phyloP scores from a whole-genome alignment of 2,329 filamentous ascomycete genomes.

The Sclerotinia sclerotiorum region DNA sequence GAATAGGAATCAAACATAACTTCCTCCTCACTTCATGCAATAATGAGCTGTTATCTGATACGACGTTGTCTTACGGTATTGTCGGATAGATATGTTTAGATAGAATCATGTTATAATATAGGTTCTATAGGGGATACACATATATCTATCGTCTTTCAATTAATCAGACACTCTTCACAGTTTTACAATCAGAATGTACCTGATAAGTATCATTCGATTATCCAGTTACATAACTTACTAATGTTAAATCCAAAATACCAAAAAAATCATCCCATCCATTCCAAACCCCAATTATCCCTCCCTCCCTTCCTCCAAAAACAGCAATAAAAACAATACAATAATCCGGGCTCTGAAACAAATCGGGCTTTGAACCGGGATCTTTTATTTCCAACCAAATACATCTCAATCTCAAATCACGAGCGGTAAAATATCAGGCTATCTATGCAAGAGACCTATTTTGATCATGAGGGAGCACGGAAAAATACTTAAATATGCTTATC shows the following conservation, averaged over 20 bases:
- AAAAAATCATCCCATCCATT: not conserved
- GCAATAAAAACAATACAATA: not conserved
- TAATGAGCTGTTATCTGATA: slow-evolving; percentile 3
- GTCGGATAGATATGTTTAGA: no score
- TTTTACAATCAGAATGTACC: no score
- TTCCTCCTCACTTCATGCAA: slow-evolving; percentile 9
- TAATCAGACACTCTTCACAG: not conserved
- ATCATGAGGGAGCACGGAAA: not conserved
- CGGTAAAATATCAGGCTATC: not conserved
- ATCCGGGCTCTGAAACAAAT: not conserved
- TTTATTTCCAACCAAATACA: not conserved
- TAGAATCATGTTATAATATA: not conserved
- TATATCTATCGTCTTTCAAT: fast-evolving
- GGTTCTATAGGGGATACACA: not conserved
- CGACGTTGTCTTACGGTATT: not conserved
- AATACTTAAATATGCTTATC: not conserved
- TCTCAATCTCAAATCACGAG: not conserved
- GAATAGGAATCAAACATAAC: not conserved
- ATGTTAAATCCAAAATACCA: not conserved
- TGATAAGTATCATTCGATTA: no score
- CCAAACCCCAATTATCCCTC: no score
- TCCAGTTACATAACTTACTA: no score
- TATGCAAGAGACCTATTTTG: not conserved
- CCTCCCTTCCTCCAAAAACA: no score
- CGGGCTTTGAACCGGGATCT: not conserved